Conservation (phyloP, 768 basidiomycete species). For the Rossbeevera mucosa region DNA sequence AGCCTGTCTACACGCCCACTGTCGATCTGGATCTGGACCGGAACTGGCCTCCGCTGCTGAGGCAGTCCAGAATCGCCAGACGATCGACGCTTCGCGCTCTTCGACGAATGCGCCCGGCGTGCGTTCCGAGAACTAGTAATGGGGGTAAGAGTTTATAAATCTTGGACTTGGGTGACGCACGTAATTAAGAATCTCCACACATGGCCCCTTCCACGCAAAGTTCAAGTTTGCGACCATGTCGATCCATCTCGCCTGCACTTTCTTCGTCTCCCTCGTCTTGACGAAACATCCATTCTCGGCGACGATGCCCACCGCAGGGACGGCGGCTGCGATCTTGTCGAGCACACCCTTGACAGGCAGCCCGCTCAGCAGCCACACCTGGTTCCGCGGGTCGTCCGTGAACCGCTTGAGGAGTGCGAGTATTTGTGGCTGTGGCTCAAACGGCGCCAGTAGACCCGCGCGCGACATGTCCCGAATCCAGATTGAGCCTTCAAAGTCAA, state of each 20-base stretch:
- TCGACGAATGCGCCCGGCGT: constrained; percentile 85
- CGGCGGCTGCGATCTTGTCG: constrained; percentile 54
- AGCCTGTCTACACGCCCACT: constrained; percentile 83
- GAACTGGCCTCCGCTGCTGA: constrained; percentile 33
- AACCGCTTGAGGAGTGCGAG: constrained; percentile 53
- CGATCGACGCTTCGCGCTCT: constrained; percentile 74
- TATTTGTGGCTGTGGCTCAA: constrained; percentile 36
- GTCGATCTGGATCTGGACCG: constrained; percentile 44
- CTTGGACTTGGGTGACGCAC: constrained; percentile 40
- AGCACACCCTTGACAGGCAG: constrained; percentile 59
- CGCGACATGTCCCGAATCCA: constrained; percentile 59
- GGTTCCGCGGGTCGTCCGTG: constrained; percentile 60
- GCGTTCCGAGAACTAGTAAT: constrained; percentile 73
- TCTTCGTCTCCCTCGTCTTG: constrained; percentile 43
- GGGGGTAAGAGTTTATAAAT: not conserved
- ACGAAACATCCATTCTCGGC: constrained; percentile 90
- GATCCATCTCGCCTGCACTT: constrained; percentile 51
- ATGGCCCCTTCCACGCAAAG: constrained; percentile 74
- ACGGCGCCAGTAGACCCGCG: constrained; percentile 38
- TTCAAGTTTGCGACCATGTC: constrained; percentile 78
- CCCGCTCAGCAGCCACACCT: constrained; percentile 82
- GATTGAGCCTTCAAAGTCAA: constrained; percentile 80
- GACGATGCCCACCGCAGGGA: constrained; percentile 73
- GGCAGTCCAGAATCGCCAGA: constrained; percentile 82
- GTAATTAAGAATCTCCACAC: constrained; percentile 79